Evolutionary conservation across 805 yeast species (phyloP), one percentile per base, ranked within the genome.

Genomic region (Lipomyces starkeyi): DNA sequence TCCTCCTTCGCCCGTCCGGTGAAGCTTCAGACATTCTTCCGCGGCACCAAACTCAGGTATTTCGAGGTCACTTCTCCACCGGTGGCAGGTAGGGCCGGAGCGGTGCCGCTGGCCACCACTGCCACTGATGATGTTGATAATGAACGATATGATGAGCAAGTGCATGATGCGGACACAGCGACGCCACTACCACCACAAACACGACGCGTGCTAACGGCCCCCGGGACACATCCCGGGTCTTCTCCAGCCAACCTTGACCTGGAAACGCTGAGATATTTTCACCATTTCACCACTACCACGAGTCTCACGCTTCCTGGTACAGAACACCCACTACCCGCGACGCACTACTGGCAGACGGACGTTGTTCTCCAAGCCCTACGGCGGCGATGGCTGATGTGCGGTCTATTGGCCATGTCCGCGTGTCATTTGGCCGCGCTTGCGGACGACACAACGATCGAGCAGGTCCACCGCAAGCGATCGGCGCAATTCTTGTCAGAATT

Each of bases 121-220:
- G 2, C 43, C 17, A 11, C 11, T 13, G 43, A 37, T 37, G 43
- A 37, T 37, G 43, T 4, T 37, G 43, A 37, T 37, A n/a, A 14
- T 8, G n/a, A 37, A 37, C n/a, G 47, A 14, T n/a, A 37, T 37
- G 14, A 13, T 37, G 47, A 37, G n/a, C 47, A 37, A 14, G 47
- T 37, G 47, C 47, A 37, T 37, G 47, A 37, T 37, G 47, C 47
- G 47, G 47, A 37, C 47, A 37, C 47, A 37, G 47, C 47, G 47
- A 37, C n/a, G 47, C n/a, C 47, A 37, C 47, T 37, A 37, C 47
- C 47, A 37, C 47, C 47, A 37, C 47, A 8, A 37, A 2, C 47
- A 11, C 47, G 47, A 37, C 47, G 47, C 47, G n/a, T 37, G 47
- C 47, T n/a, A 37, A 37, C 47, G n/a, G 3, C 47, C n/a, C 47